Evolutionary conservation across 2,329 filamentous ascomycete genomes (phyloP).

Genomic region (Fusarium stilboides): DNA sequence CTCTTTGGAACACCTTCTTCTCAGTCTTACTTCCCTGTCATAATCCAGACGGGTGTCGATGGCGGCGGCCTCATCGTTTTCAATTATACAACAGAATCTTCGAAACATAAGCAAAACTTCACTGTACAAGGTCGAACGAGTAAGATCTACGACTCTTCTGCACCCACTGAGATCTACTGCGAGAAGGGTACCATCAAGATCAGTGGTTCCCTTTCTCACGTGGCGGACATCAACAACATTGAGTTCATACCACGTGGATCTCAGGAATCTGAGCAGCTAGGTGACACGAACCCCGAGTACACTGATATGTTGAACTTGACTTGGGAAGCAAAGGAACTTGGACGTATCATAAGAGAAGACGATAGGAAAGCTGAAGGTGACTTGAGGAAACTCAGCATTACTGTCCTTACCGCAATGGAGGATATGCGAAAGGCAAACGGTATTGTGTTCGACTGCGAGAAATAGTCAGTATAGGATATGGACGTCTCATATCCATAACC

Average conservation of each 20-base stretch:
- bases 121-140: constrained; percentile 31
- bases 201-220: constrained; percentile 25
- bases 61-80: constrained; percentile 33
- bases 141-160: constrained; percentile 37
- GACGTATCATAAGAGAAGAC: constrained; percentile 26
- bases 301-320: constrained; percentile 36
- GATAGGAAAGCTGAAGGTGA: constrained; percentile 26
- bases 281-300: constrained; percentile 28
- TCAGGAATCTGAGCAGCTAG: constrained; percentile 25
- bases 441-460: constrained; percentile 30
- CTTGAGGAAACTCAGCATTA: constrained; percentile 24
- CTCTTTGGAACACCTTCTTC: constrained; percentile 34
- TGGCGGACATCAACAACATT: constrained; percentile 33
- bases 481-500: too few species aligned
- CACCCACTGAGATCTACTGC: constrained; percentile 40
- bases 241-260: constrained; percentile 35
- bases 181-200: constrained; percentile 41
- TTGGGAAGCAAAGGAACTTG: constrained; percentile 41
- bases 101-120: constrained; percentile 30
- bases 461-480: background rate
- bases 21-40: constrained; percentile 27
- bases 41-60: constrained; percentile 26
- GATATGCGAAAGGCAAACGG: constrained; percentile 33
- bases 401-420: constrained; percentile 32
- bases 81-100: constrained; percentile 26